A percentile compares a stretch with the other conserved stretches of the same genome.
Evolutionary conservation across 1,284 basidiomycete species (phyloP).

Genomic region (Retiboletus fuscus): DNA sequence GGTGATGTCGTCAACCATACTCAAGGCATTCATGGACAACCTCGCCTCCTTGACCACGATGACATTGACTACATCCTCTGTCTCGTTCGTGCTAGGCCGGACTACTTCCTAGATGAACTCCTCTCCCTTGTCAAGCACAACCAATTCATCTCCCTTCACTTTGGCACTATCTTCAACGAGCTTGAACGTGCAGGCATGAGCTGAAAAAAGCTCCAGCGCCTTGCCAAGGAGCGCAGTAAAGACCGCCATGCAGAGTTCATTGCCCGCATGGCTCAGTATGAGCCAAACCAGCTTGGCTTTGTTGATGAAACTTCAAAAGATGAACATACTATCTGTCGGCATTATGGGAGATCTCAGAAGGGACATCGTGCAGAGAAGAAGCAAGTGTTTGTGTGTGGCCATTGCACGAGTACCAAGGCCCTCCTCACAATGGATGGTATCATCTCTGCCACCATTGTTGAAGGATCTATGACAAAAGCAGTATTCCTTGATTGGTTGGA

Average conservation of each 20-base stretch:
- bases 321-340: background rate
- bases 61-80: background rate
- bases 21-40: background rate
- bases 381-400: too few relatives aligned
- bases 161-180: slow-evolving; percentile 43
- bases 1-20: background rate
- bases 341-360: background rate
- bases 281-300: background rate
- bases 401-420: background rate
- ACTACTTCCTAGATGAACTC: background rate
- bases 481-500: too few relatives aligned
- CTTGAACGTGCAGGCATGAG: slow-evolving; percentile 31
- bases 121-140: background rate
- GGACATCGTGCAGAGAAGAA: too few relatives aligned
- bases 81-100: background rate
- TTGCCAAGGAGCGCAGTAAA: background rate
- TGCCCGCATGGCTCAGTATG: background rate
- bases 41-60: background rate
- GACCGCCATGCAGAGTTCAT: background rate
- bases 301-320: slow-evolving; percentile 2
- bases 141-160: slow-evolving; percentile 33
- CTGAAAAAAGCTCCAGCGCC: background rate
- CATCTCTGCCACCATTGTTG: too few relatives aligned
- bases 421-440: too few relatives aligned
- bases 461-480: too few relatives aligned